A percentile compares a stretch with the other conserved stretches of the same genome.
Conservation (phyloP, 495 filamentous ascomycete species). For the Staphylotrichum tortipilum region DNA sequence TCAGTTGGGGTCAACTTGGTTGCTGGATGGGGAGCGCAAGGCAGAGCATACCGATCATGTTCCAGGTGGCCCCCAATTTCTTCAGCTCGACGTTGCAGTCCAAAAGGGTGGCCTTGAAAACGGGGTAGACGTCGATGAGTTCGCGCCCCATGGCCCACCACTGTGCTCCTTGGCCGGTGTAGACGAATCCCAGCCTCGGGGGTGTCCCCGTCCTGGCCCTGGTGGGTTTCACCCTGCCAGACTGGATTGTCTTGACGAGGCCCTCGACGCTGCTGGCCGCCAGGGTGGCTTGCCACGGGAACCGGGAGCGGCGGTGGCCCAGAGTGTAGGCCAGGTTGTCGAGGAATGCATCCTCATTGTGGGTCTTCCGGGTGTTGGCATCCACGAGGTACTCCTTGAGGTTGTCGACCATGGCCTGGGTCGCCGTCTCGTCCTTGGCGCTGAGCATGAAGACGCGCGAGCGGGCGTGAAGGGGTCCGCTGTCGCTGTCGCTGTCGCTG, state of each 20-base stretch:
- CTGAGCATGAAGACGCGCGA: conserved; percentile 18
- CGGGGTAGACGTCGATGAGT: conserved; percentile 27
- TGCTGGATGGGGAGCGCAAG: no score
- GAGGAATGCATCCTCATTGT: conserved; percentile 19
- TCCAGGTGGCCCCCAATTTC: conserved; percentile 23
- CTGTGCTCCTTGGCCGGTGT: conserved; percentile 43
- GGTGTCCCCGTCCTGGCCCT: conserved; percentile 1
- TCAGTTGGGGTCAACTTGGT: neutral
- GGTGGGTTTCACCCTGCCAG: conserved; percentile 12
- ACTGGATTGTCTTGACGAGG: conserved; percentile 14
- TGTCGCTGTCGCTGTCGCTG: neutral
- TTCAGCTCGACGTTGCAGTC: conserved; percentile 24
- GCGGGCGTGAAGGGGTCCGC: neutral
- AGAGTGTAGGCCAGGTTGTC: conserved; percentile 30
- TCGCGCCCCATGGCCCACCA: conserved; percentile 49
- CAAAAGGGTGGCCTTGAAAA: conserved; percentile 21
- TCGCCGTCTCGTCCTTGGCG: conserved; percentile 20
- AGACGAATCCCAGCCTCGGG: conserved; percentile 26
- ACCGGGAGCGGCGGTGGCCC: conserved; percentile 20
- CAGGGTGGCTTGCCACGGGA: conserved; percentile 19
- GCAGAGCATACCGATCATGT: conserved; percentile 13
- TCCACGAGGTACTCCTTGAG: conserved; percentile 13
- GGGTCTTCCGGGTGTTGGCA: neutral
- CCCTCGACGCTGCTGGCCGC: conserved; percentile 8
- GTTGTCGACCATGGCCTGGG: conserved; percentile 14